Percentiles rank a stretch among this genome's conserved stretches.
Conservation (phyloP, 768 basidiomycete species). For the Coprinopsis strossmayeri region DNA sequence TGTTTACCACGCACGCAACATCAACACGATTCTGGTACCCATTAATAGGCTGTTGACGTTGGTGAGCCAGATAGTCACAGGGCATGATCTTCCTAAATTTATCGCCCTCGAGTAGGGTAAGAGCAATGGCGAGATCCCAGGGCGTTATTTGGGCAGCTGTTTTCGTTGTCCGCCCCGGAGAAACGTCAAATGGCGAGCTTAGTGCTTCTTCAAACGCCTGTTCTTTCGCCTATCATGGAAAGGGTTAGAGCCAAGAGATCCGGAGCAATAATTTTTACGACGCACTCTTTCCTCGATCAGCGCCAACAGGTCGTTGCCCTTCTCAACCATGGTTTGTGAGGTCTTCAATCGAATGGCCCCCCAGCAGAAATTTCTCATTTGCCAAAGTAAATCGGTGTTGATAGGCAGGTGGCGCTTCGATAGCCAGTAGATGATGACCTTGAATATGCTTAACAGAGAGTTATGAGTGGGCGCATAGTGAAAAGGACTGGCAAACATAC, state of each 20-base stretch:
- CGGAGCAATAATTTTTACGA: background rate
- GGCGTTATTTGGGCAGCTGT: constrained; percentile 29
- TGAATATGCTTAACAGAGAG: constrained; percentile 24
- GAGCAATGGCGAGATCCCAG: constrained; percentile 33
- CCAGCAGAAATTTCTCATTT: constrained; percentile 31
- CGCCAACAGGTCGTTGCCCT: constrained; percentile 23
- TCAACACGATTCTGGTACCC: constrained; percentile 26
- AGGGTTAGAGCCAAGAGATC: background rate
- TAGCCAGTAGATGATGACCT: constrained; percentile 31
- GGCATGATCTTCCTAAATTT: constrained; percentile 30
- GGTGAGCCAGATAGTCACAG: constrained; percentile 36
- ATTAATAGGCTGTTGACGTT: constrained; percentile 18
- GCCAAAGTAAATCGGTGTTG: constrained; percentile 23
- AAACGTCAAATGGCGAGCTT: background rate
- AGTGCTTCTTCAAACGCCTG: background rate
- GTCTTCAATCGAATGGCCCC: constrained; percentile 21
- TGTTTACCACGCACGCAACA: constrained; percentile 27
- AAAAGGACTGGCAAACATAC: constrained; percentile 21
- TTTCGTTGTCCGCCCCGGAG: constrained; percentile 21
- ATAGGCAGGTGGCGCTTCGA: constrained; percentile 23
- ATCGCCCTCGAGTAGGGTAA: constrained; percentile 39
- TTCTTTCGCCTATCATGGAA: background rate
- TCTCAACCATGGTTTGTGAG: constrained; percentile 25
- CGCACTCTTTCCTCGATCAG: constrained; percentile 25
- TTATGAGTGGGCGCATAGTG: no score